Conservation (phyloP, 2,329 filamentous ascomycete species). For the Orbilia oligospora region DNA sequence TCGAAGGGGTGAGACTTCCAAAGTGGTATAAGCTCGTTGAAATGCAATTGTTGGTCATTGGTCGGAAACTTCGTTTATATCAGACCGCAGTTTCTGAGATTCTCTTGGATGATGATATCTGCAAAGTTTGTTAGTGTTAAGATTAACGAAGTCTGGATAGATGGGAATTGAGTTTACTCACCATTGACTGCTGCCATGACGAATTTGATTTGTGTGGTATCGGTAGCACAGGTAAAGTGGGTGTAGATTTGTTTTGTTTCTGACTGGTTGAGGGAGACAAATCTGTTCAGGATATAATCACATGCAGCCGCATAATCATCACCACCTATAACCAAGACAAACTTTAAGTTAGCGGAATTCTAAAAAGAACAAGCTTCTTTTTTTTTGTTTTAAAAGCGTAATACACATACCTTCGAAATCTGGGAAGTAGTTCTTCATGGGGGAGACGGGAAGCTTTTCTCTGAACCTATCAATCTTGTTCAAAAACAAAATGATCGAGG, state of each 20-base stretch:
- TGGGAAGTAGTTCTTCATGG: conserved; percentile 83
- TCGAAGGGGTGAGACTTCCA: conserved; percentile 26
- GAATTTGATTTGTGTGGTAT: conserved; percentile 98
- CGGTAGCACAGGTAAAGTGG: conserved; percentile 98
- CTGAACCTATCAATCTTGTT: conserved; percentile 84
- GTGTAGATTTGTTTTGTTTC: conserved; percentile 99
- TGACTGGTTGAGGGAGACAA: conserved; percentile 98
- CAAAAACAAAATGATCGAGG: conserved; percentile 79
- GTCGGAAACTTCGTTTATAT: conserved; percentile 75
- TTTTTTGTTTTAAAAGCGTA: too few species aligned
- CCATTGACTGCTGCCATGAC: conserved; percentile 99
- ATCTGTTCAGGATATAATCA: conserved; percentile 98
- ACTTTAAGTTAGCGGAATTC: conserved; percentile 46
- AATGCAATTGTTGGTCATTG: conserved; percentile 31
- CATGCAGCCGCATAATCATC: conserved; percentile 96
- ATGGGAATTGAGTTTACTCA: conserved; percentile 71
- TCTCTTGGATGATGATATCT: conserved; percentile 99
- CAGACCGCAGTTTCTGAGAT: conserved; percentile 94
- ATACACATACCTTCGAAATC: conserved; percentile 76
- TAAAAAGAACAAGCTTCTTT: conserved; percentile 25
- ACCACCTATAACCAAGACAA: conserved; percentile 72
- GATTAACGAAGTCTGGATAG: neutral
- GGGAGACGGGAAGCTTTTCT: conserved; percentile 80
- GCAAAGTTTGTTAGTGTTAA: conserved; percentile 21
- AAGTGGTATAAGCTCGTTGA: conserved; percentile 29